Evolutionary conservation across 768 basidiomycete genomes (phyloP).

Genomic region (Rhizopogon rudus): DNA sequence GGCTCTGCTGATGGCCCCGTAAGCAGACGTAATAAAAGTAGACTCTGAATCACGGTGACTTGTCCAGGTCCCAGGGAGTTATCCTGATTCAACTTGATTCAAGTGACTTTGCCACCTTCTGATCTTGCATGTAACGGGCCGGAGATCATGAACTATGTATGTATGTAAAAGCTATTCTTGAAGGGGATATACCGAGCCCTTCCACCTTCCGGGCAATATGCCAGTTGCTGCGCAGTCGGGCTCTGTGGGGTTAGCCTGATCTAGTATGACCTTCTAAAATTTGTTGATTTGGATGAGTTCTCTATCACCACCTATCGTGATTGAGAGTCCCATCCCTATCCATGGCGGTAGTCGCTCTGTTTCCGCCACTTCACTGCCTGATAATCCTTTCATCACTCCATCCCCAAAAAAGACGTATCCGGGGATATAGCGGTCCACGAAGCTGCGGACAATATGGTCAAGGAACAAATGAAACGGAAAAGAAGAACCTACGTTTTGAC

Average conservation of each 20-base stretch:
- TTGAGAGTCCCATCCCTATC: conserved; percentile 44
- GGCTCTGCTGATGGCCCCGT: conserved; percentile 52
- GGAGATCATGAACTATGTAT: background rate
- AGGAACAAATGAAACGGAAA: conserved; percentile 2
- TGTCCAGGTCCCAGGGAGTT: too few relatives aligned
- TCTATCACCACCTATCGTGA: conserved; percentile 53
- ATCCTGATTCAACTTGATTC: too few relatives aligned
- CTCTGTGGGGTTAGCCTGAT: background rate
- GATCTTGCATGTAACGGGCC: background rate
- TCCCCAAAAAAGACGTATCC: conserved; percentile 86
- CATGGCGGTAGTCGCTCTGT: conserved; percentile 26
- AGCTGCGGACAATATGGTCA: conserved; percentile 37
- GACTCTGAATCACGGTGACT: background rate
- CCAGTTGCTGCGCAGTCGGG: background rate
- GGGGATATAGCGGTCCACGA: conserved; percentile 91
- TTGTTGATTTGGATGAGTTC: conserved; percentile 34
- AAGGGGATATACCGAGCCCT: too few relatives aligned
- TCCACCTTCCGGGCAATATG: too few relatives aligned
- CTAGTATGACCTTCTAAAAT: conserved; percentile 32
- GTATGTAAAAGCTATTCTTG: too few relatives aligned
- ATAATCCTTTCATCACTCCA: conserved; percentile 37
- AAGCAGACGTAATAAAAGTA: conserved; percentile 55
- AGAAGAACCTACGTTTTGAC: conserved; percentile 42
- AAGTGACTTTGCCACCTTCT: background rate
- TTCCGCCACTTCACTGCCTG: conserved; percentile 13